These are phyloP conservation scores for Beauveria rudraprayagi DNA, from an alignment of 2,329 filamentous ascomycete species.

Conservation along the genomic window DNA sequence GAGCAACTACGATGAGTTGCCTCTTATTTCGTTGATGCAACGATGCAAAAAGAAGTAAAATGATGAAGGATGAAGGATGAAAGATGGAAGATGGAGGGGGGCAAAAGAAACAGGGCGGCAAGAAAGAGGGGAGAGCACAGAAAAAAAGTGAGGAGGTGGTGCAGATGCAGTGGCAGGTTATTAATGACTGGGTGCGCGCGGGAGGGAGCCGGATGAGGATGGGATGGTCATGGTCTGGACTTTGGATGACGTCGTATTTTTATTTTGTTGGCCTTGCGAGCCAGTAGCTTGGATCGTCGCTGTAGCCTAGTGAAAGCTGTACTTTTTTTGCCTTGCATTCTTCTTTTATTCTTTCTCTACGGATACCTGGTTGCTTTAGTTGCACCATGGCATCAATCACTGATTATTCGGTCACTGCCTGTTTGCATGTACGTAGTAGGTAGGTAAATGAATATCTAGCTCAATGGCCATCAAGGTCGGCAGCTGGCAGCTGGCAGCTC, in stretches of 20 bases:
- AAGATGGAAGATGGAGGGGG: neutral
- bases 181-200: neutral
- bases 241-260: neutral
- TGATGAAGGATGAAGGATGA: neutral
- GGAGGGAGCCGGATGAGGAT: conserved; percentile 9
- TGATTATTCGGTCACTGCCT: too few relatives aligned
- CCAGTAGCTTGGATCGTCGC: neutral
- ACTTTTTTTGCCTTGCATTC: too few relatives aligned
- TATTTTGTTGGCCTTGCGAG: neutral
- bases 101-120: neutral
- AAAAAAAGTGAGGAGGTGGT: neutral
- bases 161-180: neutral
- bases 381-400: too few relatives aligned
- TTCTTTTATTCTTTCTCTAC: too few relatives aligned
- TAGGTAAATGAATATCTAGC: too few relatives aligned
- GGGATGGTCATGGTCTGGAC: neutral
- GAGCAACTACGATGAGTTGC: neutral
- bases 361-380: too few relatives aligned
- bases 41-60: neutral
- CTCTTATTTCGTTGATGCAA: neutral
- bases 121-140: neutral
- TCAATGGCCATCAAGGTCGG: neutral
- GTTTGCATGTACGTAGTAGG: too few relatives aligned
- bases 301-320: neutral
- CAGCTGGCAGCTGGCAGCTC: neutral